Conservation (phyloP, 2,329 filamentous ascomycete genomes). For the Sporothrix humicola region DNA sequence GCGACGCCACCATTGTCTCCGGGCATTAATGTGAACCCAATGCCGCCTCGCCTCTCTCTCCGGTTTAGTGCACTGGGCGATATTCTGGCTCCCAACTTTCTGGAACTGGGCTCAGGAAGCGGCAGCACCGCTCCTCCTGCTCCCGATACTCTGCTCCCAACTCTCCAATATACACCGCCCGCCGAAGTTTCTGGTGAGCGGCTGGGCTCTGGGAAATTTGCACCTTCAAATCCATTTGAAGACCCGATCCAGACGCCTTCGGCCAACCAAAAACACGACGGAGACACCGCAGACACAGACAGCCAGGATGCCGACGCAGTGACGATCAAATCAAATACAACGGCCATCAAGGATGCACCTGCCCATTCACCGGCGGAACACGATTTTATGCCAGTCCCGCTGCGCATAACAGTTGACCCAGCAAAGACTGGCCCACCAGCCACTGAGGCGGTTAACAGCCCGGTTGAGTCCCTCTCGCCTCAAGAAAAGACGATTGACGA, state of each 20-base stretch:
- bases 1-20: constrained; percentile 37
- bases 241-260: constrained; percentile 4
- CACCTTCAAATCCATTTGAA: constrained; percentile 7
- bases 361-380: background rate
- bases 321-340: constrained; percentile 28
- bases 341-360: constrained; percentile 22
- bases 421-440: background rate
- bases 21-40: constrained; percentile 34
- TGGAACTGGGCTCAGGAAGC: constrained; percentile 38
- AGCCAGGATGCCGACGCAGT: constrained; percentile 22
- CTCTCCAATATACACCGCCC: constrained; percentile 42
- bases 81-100: constrained; percentile 36
- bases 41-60: constrained; percentile 41
- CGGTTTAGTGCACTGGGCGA: constrained; percentile 39
- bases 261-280: background rate
- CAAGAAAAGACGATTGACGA: constrained; percentile 21
- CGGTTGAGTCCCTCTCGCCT: background rate
- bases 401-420: constrained; percentile 24
- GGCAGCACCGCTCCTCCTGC: constrained; percentile 35
- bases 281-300: background rate
- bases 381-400: constrained; percentile 17
- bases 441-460: background rate
- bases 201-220: background rate
- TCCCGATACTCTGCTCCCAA: constrained; percentile 41
- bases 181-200: constrained; percentile 27